Evolutionary conservation across 495 filamentous ascomycete genomes (phyloP), one percentile per base, ranked within the genome.

Genomic region (Xylaria scruposa): DNA sequence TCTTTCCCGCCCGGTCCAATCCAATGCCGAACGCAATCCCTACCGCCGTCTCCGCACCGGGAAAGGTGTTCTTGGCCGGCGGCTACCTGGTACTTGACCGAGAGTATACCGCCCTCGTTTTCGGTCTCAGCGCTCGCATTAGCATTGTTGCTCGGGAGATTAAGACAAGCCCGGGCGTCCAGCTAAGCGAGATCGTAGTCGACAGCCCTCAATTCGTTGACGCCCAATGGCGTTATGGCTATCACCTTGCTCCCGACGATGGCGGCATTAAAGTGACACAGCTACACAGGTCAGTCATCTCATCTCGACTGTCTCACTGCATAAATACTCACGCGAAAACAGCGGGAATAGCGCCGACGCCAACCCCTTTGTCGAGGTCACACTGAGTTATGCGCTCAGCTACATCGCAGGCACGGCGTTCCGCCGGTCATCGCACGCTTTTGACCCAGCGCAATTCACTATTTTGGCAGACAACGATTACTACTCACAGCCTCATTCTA

Each of bases 401-500:
- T 98, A 98, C 84, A 86, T 92, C 74, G 79, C 85, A 67, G 74
- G 78, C 29, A 85, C 89, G 71, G 88, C 88, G 70, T 84, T 87
- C 60, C 79, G 86, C 61, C 79, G 83, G 68, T 81, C 84, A 73
- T 83, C 85, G 7, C 83, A 88, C 71, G 82, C 84, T 51, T 90
- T 97, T 71, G 86, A 86, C 26, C 89, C 94, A 0, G 80, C 91
- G 24, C 88, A 86, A 15, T 88, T 98, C 76, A 96, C 93, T 63
- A 96, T 99, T 81, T 86, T 98, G 26, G 96, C 97, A 36, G 94
- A 97, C 82, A 93, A 92, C 75, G 93, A 97, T 84, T 99, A 99
- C 86, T 98, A 99, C 84, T 98, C 96, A 3, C 91, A 93, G 49
- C 84, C 90, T 33, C 75, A 83, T 47, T 66, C 76, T 24, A 29